Conservation (phyloP, 768 basidiomycete genomes). For the Kwoniella bestiolae region DNA sequence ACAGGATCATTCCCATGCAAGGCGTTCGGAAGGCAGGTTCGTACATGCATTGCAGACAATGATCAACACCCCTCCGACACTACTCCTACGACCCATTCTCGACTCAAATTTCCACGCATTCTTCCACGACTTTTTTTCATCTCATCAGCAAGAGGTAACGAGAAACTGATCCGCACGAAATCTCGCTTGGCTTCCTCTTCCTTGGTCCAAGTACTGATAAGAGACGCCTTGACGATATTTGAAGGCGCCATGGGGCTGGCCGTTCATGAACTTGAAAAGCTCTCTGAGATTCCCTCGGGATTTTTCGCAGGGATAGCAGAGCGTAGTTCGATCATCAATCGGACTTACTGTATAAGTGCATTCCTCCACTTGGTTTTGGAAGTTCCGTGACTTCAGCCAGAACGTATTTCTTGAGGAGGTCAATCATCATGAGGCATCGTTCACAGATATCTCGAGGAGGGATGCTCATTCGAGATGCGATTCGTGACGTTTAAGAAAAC, state of each 20-base stretch:
- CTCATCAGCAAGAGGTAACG: slow-evolving; percentile 12
- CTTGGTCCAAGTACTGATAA: slow-evolving; percentile 10
- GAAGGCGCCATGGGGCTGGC: slow-evolving; percentile 25
- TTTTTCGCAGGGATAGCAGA: slow-evolving; percentile 10
- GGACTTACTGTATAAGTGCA: slow-evolving; percentile 35
- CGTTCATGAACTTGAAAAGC: slow-evolving; percentile 26
- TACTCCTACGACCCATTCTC: slow-evolving; percentile 8
- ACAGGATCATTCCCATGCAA: too few species aligned
- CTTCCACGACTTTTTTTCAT: slow-evolving; percentile 32
- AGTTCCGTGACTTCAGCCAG: slow-evolving; percentile 15
- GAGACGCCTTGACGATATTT: slow-evolving; percentile 27
- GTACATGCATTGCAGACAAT: background rate
- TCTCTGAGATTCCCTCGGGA: slow-evolving; percentile 24
- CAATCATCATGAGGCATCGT: slow-evolving; percentile 32
- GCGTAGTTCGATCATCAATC: slow-evolving; percentile 26
- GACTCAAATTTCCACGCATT: slow-evolving; percentile 22
- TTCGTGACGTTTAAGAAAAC: background rate
- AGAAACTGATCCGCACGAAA: slow-evolving; percentile 28
- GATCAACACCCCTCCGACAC: background rate
- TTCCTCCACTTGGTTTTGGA: slow-evolving; percentile 24
- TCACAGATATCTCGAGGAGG: slow-evolving; percentile 35
- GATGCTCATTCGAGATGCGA: slow-evolving; percentile 1
- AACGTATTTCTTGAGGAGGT: slow-evolving; percentile 15
- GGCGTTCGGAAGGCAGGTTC: too few species aligned
- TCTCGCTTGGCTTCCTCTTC: slow-evolving; percentile 32